Base-by-base conservation (phyloP, 2,329 filamentous ascomycete species). In the Ceratocystis ficicola region DNA sequence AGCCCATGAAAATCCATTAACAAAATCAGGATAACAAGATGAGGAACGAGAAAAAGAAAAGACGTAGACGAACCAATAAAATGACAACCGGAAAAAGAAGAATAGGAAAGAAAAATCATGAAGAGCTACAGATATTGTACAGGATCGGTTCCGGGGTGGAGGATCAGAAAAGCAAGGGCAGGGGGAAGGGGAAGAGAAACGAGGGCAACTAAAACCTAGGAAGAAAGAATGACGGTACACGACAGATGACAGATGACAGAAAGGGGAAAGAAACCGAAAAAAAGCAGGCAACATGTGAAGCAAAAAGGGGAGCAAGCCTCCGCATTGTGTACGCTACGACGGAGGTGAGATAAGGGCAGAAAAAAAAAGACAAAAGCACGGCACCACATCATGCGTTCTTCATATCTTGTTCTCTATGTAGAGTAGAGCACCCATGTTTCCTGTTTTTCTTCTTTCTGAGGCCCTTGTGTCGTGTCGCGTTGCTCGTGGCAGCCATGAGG, bases 351-450 rank as follows among this genome's bases (percentile, higher is more conserved):
- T 10, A 41, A 44, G 6, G n/a, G 20, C 30, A 44, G 32, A 44
- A 44, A 44, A 10, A 7, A 62, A 46, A 62, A 32, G 12, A 62
- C 28, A 61, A 61, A 62, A 62, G 59, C 17, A 62, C 32, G 22
- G 59, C 20, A 62, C 36, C 22, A 41, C 36, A 15, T 22, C 50
- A 55, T 55, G 50, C 50, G 59, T 44, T 44, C 41, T 44, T 62
- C n/a, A 22, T 62, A 22, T 62, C 20, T 44, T 62, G 59, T 62
- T 62, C 50, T 55, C 20, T 55, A 55, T 55, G 50, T 22, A 55
- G 50, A 55, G 50, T 25, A 15, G 59, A 28, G 25, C 36, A 30
- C 36, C 15, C 15, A 36, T 28, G 57, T 61, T 36, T 41, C 30
- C 25, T 44, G 15, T 30, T 25, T 44, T 44, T 46, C 48, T 62